Evolutionary conservation across 306 rosid species (phyloP), one percentile per base, ranked within the genome.

Genomic region (Alnus glutinosa): DNA sequence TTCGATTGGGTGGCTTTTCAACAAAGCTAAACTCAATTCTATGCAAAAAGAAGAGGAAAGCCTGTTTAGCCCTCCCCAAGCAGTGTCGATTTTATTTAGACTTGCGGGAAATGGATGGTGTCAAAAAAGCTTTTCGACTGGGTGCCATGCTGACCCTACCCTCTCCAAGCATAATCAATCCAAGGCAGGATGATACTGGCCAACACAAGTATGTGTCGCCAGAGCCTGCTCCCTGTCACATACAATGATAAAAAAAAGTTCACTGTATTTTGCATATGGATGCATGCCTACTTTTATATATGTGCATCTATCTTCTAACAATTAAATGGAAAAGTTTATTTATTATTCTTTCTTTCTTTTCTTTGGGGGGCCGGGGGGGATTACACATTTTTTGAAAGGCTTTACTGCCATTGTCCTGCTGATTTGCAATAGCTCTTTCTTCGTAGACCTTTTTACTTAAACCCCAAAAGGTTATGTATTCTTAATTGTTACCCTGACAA

Each of bases 21-120:
- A 68, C 1, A 48, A 18, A 64, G 71, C 57, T 59, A 76, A 70
- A 75, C 64, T 71, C 37, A 39, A 71, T 51, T 48, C 57, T 54
- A 63, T 1, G 11, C 70, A 13, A 18, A n/a, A 18, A 55, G n/a
- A 8, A 58, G 9, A 48, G 52, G 13, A 48, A 49, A 49, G 13
- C 52, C 52, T 49, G 13, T 28, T 59, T 28, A 23, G 15, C 7
- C 13, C 66, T 10, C 37, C 36, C 34, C 37, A 59, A 12, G 4
- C 19, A 28, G 10, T 28, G 66, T 28, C 36, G 19, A n/a, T 19
- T 59, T 59, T 59, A 28, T 11, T 59, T 59, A 28, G 2, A n/a
- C 12, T 19, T 19, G 12, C 23, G 34, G 36, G 28, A 2, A 28
- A 28, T 59, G 14, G 4, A 59, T 59, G 66, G 66, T 9, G 37